phyloP scores from a whole-genome alignment of 345 rosid species.

The Angophora floribunda region DNA sequence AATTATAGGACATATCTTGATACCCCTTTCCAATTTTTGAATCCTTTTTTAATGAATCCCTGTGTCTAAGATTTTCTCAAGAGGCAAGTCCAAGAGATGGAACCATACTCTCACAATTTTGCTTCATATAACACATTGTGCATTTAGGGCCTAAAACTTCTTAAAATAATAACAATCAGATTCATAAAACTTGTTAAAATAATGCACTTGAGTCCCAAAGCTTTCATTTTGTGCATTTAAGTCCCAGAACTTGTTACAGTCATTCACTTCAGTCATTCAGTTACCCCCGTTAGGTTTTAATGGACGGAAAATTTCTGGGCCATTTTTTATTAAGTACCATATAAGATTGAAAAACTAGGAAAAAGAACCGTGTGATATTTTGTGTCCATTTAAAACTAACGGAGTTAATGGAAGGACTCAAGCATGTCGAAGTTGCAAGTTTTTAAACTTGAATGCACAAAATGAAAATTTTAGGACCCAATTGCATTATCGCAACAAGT shows the following conservation, averaged over 20 bases:
- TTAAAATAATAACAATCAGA: background rate
- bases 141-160: too few species aligned
- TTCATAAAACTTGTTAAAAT: background rate
- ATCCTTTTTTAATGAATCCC: background rate
- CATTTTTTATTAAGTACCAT: background rate
- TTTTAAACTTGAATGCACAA: background rate
- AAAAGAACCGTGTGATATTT: background rate
- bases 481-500: background rate
- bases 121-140: too few species aligned
- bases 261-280: background rate
- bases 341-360: background rate
- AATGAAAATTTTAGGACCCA: background rate
- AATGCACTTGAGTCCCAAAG: background rate
- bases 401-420: background rate
- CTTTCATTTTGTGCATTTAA: background rate
- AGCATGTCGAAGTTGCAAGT: background rate
- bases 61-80: too few species aligned
- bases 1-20: background rate
- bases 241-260: background rate
- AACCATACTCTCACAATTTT: background rate
- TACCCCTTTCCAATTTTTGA: background rate
- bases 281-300: background rate
- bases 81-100: background rate
- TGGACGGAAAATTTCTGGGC: background rate
- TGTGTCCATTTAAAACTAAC: background rate